phyloP scores from a whole-genome alignment of 2,329 filamentous ascomycete genomes.

The Celoporthe dispersa region DNA sequence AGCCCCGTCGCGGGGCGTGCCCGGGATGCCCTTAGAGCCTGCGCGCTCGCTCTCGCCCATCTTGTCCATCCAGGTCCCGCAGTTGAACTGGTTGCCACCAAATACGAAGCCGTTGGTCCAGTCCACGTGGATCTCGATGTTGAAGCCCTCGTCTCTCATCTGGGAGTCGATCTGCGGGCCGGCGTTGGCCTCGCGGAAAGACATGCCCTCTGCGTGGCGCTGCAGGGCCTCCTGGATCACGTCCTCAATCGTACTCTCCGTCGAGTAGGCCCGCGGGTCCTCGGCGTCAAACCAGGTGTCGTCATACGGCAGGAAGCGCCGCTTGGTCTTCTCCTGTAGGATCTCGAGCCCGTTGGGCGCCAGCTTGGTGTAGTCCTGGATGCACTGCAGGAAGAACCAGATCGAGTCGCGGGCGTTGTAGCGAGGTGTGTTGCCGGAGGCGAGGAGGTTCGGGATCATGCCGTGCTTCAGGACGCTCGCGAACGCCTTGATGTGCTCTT shows the following conservation, averaged over 20 bases:
- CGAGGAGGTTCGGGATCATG: conserved; percentile 94
- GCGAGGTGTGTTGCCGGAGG: conserved; percentile 81
- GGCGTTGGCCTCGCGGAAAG: conserved; percentile 93
- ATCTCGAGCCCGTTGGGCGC: conserved; percentile 77
- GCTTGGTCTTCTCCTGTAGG: conserved; percentile 75
- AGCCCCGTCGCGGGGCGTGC: conserved; percentile 94
- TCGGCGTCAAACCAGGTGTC: conserved; percentile 89
- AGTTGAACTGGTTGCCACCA: conserved; percentile 92
- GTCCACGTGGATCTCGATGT: conserved; percentile 88
- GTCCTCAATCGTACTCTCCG: conserved; percentile 81
- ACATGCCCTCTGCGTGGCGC: conserved; percentile 86
- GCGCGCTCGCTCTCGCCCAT: conserved; percentile 98
- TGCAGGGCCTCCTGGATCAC: conserved; percentile 93
- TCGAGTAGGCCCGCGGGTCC: conserved; percentile 84
- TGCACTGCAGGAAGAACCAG: conserved; percentile 97
- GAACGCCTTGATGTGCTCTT: conserved; percentile 92
- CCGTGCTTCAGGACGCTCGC: conserved; percentile 96
- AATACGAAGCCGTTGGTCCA: conserved; percentile 92
- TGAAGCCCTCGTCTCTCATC: conserved; percentile 91
- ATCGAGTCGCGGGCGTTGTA: conserved; percentile 97
- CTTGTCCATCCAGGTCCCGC: conserved; percentile 99
- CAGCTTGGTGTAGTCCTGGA: conserved; percentile 88
- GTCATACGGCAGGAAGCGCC: conserved; percentile 92
- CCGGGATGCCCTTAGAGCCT: conserved; percentile 88
- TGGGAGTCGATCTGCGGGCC: conserved; percentile 86